Base-by-base conservation (phyloP, 1,284 basidiomycete species). In the Singerocomus inundabilis region DNA sequence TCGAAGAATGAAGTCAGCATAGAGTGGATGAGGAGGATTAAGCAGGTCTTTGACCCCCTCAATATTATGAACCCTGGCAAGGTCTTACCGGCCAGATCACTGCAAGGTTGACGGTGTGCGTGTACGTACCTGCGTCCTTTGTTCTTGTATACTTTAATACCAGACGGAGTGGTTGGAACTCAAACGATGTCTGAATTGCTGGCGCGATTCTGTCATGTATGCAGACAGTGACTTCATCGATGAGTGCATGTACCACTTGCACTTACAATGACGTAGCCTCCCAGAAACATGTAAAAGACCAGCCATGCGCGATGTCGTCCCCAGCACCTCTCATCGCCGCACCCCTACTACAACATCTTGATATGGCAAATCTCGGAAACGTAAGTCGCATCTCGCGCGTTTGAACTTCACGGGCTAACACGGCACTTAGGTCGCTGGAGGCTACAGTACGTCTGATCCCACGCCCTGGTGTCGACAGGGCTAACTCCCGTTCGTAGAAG, bases 1-100 rank as follows among this genome's bases (percentile, higher is more conserved):
- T 91, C 91, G 8, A 97, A 99, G 73, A 81, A 78, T 54, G 73
- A 78, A 13, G 79, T 82, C 25, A 91, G 88, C 58, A 88, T 98
- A 60, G 85, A 84, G 48, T 76, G 86, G 74, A 99, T 99, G 96
- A 88, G 82, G 71, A 84, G 79, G 69, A 84, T 99, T 66, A 98
- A 98, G 72, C 67, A 81, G n/a, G 64, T 94, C 13, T 95, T 98
- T 64, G 97, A 99, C 70, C 91, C 93, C 4, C 80, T 85, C 44
- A 88, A 90, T 4, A 90, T 99, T 61, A 85, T 98, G 80, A 97
- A 93, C 61, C 93, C 93, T 1, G 87, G 86, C 32, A 91, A 93
- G 69, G 89, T 93, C 47, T 66, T 91, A 38, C 68, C 61, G 1
- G 32, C 43, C 15, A 55, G 33, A 39, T 37, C 6, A 42, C 16